A percentile compares a stretch with the other conserved stretches of the same genome.
phyloP scores from a whole-genome alignment of 2,329 filamentous ascomycete species.

The Nemania sp. region DNA sequence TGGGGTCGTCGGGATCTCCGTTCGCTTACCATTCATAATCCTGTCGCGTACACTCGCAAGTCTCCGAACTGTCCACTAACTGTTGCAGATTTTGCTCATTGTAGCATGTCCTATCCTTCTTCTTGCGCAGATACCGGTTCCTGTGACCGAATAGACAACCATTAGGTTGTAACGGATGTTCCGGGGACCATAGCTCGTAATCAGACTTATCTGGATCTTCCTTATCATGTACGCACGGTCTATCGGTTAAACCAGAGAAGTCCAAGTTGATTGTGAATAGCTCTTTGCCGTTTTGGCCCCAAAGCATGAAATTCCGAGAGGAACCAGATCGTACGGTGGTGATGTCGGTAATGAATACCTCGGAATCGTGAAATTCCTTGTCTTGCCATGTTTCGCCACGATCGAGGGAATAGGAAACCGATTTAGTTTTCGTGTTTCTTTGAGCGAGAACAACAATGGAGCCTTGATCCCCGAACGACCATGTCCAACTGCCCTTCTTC shows the following conservation, averaged over 20 bases:
- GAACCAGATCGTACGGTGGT: constrained; percentile 90
- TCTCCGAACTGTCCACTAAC: constrained; percentile 77
- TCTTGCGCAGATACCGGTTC: constrained; percentile 91
- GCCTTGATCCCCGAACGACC: constrained; percentile 96
- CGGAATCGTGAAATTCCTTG: constrained; percentile 77
- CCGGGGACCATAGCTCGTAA: constrained; percentile 89
- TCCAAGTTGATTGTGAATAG: constrained; percentile 86
- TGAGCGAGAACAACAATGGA: constrained; percentile 90
- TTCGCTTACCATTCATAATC: constrained; percentile 90
- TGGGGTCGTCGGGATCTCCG: background rate
- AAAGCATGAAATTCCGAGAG: constrained; percentile 91
- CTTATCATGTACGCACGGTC: constrained; percentile 77
- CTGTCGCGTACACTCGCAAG: constrained; percentile 84
- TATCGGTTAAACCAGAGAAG: constrained; percentile 83
- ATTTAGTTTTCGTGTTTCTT: constrained; percentile 74
- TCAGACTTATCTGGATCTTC: constrained; percentile 68
- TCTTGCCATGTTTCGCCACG: constrained; percentile 84
- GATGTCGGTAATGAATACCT: constrained; percentile 81
- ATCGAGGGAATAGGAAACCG: constrained; percentile 80
- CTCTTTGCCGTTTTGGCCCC: constrained; percentile 74
- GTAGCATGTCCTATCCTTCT: constrained; percentile 80
- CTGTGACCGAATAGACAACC: constrained; percentile 94
- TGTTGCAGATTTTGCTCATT: constrained; percentile 79
- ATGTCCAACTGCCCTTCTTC: constrained; percentile 89
- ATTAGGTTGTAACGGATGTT: constrained; percentile 80